phyloP scores from a whole-genome alignment of 768 basidiomycete species.

The Rhodotorula graminis region DNA sequence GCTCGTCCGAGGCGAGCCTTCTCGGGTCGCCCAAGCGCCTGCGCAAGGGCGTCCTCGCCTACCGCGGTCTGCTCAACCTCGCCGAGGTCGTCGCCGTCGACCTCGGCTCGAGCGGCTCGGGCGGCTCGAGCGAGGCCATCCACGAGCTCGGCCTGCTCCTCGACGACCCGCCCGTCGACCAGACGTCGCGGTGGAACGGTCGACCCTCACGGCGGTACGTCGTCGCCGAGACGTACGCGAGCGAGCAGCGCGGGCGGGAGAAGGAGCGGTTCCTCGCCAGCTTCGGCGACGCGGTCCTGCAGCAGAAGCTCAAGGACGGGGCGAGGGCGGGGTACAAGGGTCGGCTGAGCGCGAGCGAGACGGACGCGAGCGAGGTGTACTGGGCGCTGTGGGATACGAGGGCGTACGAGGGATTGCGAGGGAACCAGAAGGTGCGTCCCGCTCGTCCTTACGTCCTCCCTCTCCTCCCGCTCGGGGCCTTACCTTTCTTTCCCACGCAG shows the following conservation, averaged over 20 bases:
- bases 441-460: no score
- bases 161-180: conserved; percentile 73
- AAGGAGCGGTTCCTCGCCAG: conserved; percentile 30
- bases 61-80: conserved; percentile 82
- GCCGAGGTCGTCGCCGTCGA: conserved; percentile 76
- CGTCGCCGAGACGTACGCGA: conserved; percentile 49
- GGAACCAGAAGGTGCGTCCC: conserved; percentile 10
- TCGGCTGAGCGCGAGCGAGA: neutral
- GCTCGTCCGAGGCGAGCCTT: conserved; percentile 42
- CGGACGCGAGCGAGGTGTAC: conserved; percentile 10
- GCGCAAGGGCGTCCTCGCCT: conserved; percentile 67
- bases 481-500: neutral
- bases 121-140: neutral
- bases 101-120: conserved; percentile 48
- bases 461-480: neutral
- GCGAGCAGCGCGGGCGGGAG: conserved; percentile 20
- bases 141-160: conserved; percentile 80
- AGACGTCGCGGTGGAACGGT: conserved; percentile 79
- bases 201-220: conserved; percentile 75
- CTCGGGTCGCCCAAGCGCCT: conserved; percentile 62
- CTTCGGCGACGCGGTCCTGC: conserved; percentile 10
- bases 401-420: conserved; percentile 4
- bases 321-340: conserved; percentile 2
- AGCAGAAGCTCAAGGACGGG: conserved; percentile 7
- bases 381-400: conserved; percentile 21